A percentile compares a stretch with the other conserved stretches of the same genome.
These are phyloP conservation scores for Candida orba DNA, from an alignment of 805 yeast species.

Conservation along the genomic window DNA sequence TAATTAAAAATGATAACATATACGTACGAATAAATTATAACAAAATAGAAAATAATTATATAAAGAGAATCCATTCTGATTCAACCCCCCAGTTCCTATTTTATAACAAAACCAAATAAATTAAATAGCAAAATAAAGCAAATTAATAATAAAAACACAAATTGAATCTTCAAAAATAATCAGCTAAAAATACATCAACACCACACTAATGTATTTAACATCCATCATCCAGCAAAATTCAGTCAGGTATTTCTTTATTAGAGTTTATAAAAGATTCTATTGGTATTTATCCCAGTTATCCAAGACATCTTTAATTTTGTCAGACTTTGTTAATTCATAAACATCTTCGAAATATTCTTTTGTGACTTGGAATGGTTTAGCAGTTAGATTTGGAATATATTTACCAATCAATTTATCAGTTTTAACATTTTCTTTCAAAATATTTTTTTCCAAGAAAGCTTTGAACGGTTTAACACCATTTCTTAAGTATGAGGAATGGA, in stretches of 20 bases:
- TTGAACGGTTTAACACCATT: conserved; percentile 99
- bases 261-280: conserved; percentile 11
- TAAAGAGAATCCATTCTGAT: too few species aligned
- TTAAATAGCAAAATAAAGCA: background rate
- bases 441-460: conserved; percentile 93
- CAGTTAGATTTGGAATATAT: conserved; percentile 98
- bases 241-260: background rate
- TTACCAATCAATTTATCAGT: conserved; percentile 89
- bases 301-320: conserved; percentile 79
- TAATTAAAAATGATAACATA: background rate
- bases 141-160: background rate
- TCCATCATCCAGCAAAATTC: too few species aligned
- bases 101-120: background rate
- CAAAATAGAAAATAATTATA: too few species aligned
- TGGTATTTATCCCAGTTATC: conserved; percentile 93
- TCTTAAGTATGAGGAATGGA: conserved; percentile 98
- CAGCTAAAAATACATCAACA: conserved; percentile 11
- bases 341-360: conserved; percentile 97
- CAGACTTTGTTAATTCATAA: conserved; percentile 83
- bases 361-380: conserved; percentile 91
- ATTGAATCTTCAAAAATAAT: background rate
- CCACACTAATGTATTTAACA: conserved; percentile 17
- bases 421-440: conserved; percentile 90
- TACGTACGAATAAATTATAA: background rate
- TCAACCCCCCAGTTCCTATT: conserved; percentile 1